phyloP scores from a whole-genome alignment of 2,329 filamentous ascomycete genomes.

The Colletotrichum shisoi region DNA sequence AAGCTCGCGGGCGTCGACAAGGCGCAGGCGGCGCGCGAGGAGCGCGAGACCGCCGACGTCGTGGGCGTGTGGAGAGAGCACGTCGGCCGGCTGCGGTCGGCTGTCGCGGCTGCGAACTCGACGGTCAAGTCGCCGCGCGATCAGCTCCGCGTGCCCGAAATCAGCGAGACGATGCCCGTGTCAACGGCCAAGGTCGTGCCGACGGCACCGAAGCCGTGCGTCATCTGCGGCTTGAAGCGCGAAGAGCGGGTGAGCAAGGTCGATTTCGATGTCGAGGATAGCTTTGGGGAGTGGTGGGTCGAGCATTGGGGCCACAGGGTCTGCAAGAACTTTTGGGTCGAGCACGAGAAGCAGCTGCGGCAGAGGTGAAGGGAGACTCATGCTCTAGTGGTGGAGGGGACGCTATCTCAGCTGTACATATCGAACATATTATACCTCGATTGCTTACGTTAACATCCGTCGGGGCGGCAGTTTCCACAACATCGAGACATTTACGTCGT shows the following conservation, averaged over 20 bases:
- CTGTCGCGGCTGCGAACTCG: constrained; percentile 71
- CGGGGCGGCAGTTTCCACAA: neutral
- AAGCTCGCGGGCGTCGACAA: constrained; percentile 88
- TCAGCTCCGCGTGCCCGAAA: constrained; percentile 69
- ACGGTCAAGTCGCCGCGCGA: constrained; percentile 46
- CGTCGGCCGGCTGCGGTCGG: constrained; percentile 76
- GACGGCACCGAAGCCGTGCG: constrained; percentile 76
- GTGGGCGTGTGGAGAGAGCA: constrained; percentile 77
- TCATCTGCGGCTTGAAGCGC: constrained; percentile 85
- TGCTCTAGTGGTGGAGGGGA: neutral
- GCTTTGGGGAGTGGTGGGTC: constrained; percentile 96
- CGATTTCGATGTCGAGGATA: constrained; percentile 81
- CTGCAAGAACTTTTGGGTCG: constrained; percentile 86
- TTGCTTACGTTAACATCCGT: constrained; percentile 9
- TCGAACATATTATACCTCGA: constrained; percentile 29
- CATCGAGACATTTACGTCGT: constrained; percentile 6
- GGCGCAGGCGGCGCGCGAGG: constrained; percentile 80
- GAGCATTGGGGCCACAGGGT: constrained; percentile 84
- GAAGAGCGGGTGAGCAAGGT: constrained; percentile 82
- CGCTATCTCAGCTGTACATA: constrained; percentile 9
- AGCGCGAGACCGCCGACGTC: constrained; percentile 83
- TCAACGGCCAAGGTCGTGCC: constrained; percentile 75
- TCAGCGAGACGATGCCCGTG: constrained; percentile 73
- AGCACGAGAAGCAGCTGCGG: constrained; percentile 74
- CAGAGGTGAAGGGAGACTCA: constrained; percentile 62